These are phyloP conservation scores for Gaeumannomyces tritici DNA, from an alignment of 2,329 filamentous ascomycete species.

Conservation along the genomic window DNA sequence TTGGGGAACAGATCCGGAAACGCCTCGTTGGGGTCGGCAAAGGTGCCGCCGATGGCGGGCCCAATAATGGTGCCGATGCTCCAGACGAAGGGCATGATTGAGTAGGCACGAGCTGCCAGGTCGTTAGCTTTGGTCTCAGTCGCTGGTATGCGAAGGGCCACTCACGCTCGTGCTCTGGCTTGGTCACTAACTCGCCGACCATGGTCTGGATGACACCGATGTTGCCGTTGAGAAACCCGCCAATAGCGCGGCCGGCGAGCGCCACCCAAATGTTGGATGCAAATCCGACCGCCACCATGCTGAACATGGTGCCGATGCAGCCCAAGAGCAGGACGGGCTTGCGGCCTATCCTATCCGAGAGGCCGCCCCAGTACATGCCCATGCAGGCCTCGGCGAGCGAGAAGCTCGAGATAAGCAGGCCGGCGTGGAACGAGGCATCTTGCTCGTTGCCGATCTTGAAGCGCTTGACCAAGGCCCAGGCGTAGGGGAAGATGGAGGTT, in stretches of 20 bases:
- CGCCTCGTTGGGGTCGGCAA: constrained; percentile 66
- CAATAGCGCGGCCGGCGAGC: constrained; percentile 63
- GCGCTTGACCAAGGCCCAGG: constrained; percentile 71
- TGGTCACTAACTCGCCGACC: constrained; percentile 79
- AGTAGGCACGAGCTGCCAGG: constrained; percentile 65
- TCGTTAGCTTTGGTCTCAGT: constrained; percentile 3
- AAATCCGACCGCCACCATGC: constrained; percentile 75
- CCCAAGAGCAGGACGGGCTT: constrained; percentile 80
- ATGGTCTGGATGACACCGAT: constrained; percentile 88
- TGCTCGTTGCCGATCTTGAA: constrained; percentile 62
- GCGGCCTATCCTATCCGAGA: constrained; percentile 74
- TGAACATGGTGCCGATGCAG: constrained; percentile 72
- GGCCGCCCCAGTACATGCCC: constrained; percentile 78
- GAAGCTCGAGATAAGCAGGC: constrained; percentile 79
- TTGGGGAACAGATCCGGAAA: constrained; percentile 64
- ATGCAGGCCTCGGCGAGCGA: constrained; percentile 73
- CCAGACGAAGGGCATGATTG: constrained; percentile 94
- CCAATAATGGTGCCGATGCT: constrained; percentile 83
- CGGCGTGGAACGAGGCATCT: constrained; percentile 82
- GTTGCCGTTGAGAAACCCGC: constrained; percentile 82
- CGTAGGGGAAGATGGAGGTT: constrained; percentile 89
- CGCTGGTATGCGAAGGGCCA: constrained; percentile 11
- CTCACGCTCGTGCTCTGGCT: constrained; percentile 78
- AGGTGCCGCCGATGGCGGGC: constrained; percentile 77
- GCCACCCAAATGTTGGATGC: constrained; percentile 78